Conservation (phyloP, 1,284 basidiomycete genomes). For the Pseudozyma tsukubaensis region DNA sequence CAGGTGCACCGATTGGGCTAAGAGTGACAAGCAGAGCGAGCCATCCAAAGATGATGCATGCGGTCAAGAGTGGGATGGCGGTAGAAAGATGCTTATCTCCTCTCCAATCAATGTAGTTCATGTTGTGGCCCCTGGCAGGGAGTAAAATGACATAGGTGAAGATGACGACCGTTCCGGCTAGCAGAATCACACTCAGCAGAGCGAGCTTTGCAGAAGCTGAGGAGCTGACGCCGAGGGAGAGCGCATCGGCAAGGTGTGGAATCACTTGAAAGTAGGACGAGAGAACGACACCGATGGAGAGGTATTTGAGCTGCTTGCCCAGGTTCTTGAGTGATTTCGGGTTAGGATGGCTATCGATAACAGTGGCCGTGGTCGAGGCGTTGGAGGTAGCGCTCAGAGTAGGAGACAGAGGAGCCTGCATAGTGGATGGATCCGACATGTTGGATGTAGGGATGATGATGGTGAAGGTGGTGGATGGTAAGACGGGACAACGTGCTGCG, state of each 20-base stretch:
- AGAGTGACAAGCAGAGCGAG: slow-evolving; percentile 30
- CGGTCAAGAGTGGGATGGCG: slow-evolving; percentile 38
- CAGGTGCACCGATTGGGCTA: slow-evolving; percentile 39
- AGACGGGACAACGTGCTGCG: too few species aligned
- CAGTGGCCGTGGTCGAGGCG: slow-evolving; percentile 30
- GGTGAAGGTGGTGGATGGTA: background rate
- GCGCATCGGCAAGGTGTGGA: slow-evolving; percentile 27
- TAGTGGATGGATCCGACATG: background rate
- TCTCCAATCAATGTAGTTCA: slow-evolving; percentile 44
- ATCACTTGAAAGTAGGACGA: slow-evolving; percentile 44
- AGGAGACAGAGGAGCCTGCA: slow-evolving; percentile 19
- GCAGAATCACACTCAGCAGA: slow-evolving; percentile 13
- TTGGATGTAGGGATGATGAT: slow-evolving; percentile 2
- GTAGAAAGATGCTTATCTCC: slow-evolving; percentile 14
- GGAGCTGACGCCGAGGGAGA: slow-evolving; percentile 1
- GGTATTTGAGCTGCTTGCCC: slow-evolving; percentile 53
- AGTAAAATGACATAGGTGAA: slow-evolving; percentile 41
- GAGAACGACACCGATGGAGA: slow-evolving; percentile 28
- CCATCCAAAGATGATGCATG: slow-evolving; percentile 46
- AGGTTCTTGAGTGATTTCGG: slow-evolving; percentile 42
- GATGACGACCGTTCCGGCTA: slow-evolving; percentile 27
- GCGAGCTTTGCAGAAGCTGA: slow-evolving; percentile 14
- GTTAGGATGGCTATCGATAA: slow-evolving; percentile 29
- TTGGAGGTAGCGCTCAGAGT: slow-evolving; percentile 27
- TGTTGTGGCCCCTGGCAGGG: slow-evolving; percentile 27